Evolutionary conservation across 2,329 filamentous ascomycete species (phyloP).

Genomic region (Aspergillus brunneoviolaceus): DNA sequence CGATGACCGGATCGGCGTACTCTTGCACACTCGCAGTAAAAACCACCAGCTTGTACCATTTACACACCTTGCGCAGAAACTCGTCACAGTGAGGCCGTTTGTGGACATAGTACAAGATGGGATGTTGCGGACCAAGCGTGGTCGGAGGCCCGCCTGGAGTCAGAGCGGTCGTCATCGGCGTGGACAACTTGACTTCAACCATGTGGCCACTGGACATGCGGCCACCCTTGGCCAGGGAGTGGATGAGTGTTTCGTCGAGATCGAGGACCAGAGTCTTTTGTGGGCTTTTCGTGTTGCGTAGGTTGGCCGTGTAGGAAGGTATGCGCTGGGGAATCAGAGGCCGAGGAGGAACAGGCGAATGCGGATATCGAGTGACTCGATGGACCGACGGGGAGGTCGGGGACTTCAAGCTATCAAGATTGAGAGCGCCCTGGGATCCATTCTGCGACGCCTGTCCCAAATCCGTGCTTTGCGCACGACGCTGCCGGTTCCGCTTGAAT

Average conservation of each 20-base stretch:
- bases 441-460: constrained; percentile 27
- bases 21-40: constrained; percentile 98
- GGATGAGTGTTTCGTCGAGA: constrained; percentile 94
- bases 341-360: constrained; percentile 81
- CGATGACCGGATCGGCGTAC: constrained; percentile 97
- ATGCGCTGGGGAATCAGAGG: constrained; percentile 86
- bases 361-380: constrained; percentile 83
- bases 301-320: constrained; percentile 72
- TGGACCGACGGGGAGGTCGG: constrained; percentile 75
- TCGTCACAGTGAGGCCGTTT: constrained; percentile 97
- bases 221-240: constrained; percentile 95
- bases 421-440: constrained; percentile 51
- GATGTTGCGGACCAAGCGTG: constrained; percentile 79
- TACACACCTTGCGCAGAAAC: constrained; percentile 88
- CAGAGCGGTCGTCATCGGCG: constrained; percentile 41
- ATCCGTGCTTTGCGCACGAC: constrained; percentile 34
- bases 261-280: constrained; percentile 95
- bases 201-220: constrained; percentile 96
- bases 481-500: constrained; percentile 64
- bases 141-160: constrained; percentile 57
- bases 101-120: constrained; percentile 97
- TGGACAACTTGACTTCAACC: constrained; percentile 84
- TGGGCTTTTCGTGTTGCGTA: constrained; percentile 49
- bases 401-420: constrained; percentile 82
- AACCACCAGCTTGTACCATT: constrained; percentile 96